Evolutionary conservation across 1,139 yeast species (phyloP).

Genomic region (Meyerozyma sp.): DNA sequence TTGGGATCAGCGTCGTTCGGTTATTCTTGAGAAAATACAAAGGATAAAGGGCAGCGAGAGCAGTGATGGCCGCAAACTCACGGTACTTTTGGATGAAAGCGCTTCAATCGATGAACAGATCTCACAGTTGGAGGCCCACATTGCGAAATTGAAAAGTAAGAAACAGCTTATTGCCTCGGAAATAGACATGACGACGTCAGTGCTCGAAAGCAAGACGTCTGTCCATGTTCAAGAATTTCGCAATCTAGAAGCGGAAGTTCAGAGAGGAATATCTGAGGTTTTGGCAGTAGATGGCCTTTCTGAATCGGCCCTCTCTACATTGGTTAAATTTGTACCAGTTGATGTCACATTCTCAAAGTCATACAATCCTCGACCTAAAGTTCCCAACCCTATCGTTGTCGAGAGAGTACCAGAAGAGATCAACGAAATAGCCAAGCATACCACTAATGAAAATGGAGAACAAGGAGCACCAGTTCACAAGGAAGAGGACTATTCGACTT

Average conservation of each 20-base stretch:
- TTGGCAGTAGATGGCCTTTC: slow-evolving; percentile 21
- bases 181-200: slow-evolving; percentile 47
- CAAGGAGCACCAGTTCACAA: neutral
- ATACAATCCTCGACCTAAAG: slow-evolving; percentile 7
- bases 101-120: slow-evolving; percentile 38
- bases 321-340: slow-evolving; percentile 21
- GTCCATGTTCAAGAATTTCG: slow-evolving; percentile 37
- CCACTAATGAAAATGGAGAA: too few relatives aligned
- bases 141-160: slow-evolving; percentile 32
- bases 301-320: slow-evolving; percentile 12
- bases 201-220: slow-evolving; percentile 47
- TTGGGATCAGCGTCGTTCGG: slow-evolving; percentile 41
- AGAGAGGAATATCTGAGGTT: slow-evolving; percentile 22
- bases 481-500: slow-evolving; percentile 7
- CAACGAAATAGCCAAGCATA: neutral
- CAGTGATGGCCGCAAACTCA: slow-evolving; percentile 42
- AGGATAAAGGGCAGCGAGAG: slow-evolving; percentile 38
- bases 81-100: slow-evolving; percentile 30
- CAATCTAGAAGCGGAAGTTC: slow-evolving; percentile 36
- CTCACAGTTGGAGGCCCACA: slow-evolving; percentile 29
- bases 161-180: slow-evolving; percentile 35
- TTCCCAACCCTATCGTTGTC: neutral
- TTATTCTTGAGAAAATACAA: slow-evolving; percentile 30
- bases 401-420: neutral
- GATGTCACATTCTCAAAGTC: slow-evolving; percentile 24